Base-by-base conservation (phyloP, 1,139 yeast genomes). In the Debaryomyces fabryi region DNA sequence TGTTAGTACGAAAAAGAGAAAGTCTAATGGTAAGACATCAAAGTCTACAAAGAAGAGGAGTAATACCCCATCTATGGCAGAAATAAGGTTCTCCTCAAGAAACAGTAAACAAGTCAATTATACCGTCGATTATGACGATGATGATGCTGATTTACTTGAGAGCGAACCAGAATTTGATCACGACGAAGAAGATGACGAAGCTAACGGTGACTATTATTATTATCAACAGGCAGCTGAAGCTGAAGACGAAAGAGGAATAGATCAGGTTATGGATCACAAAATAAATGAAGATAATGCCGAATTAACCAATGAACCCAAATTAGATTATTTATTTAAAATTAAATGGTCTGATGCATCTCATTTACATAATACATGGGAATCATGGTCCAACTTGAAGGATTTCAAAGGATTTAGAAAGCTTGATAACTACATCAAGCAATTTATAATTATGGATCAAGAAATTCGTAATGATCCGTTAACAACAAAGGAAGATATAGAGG, bases 351-450 rank as follows among this genome's bases (percentile, higher is more conserved):
- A 82, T 47, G 78, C 84, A 52, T 89, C 97, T 13, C 99, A 95
- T 70, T 76, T 93, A 54, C 99, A 93, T 69, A 93, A 93, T 64
- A 86, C 97, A 1, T 95, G 98, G 98, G 97, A 92, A 64, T 66
- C 82, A 1, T 92, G 87, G 67, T 70, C 74, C 8, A 74, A 75
- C 5, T 69, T 92, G 45, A 78, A 77, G 51, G 71, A 69, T 21
- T 69, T 69, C 55, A 84, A 87, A 63, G 99, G 99, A 42, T 76
- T 81, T 58, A 89, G 96, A 65, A 84, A 87, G 59, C 81, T 93
- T 27, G 98, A 93, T 56, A 95, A 95, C 68, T 95, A 92, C 65
- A 86, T 91, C 64, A 87, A 86, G 59, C 90, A 86, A 60, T 83
- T 73, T 62, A 84, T 93, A 49, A 69, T 86, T 13, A 72, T 80